These are phyloP conservation scores for Kodamaea fungicola DNA, from an alignment of 1,139 yeast genomes.

Conservation along the genomic window DNA sequence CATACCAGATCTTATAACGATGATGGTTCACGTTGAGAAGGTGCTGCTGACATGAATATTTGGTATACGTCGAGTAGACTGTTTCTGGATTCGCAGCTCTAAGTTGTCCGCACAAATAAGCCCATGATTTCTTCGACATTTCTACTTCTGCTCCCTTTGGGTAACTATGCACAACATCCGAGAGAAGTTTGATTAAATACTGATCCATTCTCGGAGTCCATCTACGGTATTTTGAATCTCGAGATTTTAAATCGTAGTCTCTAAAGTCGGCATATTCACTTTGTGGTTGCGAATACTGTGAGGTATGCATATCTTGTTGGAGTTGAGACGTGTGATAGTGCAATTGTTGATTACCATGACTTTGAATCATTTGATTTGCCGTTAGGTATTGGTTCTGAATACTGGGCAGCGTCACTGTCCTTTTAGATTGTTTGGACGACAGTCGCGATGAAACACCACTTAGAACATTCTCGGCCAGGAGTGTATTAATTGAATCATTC, in stretches of 20 bases:
- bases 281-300: constrained; percentile 9
- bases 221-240: constrained; percentile 37
- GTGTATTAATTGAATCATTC: no score
- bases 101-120: constrained; percentile 36
- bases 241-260: constrained; percentile 33
- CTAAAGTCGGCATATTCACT: constrained; percentile 16
- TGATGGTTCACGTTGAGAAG: constrained; percentile 36
- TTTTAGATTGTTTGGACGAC: constrained; percentile 2
- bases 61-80: constrained; percentile 41
- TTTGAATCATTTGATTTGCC: background rate
- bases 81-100: constrained; percentile 40
- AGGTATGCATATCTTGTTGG: constrained; percentile 7
- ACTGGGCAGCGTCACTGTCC: constrained; percentile 5
- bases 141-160: constrained; percentile 30
- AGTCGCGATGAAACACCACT: no score
- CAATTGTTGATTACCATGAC: constrained; percentile 8
- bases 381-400: background rate
- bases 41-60: constrained; percentile 42
- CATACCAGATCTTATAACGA: constrained; percentile 36
- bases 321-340: constrained; percentile 6
- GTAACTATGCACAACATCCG: constrained; percentile 38
- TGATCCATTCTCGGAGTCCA: constrained; percentile 45
- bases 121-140: constrained; percentile 39
- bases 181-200: constrained; percentile 28
- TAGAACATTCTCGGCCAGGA: no score